Conservation (phyloP, 1,139 yeast species). For the Hansenula lynferdii region DNA sequence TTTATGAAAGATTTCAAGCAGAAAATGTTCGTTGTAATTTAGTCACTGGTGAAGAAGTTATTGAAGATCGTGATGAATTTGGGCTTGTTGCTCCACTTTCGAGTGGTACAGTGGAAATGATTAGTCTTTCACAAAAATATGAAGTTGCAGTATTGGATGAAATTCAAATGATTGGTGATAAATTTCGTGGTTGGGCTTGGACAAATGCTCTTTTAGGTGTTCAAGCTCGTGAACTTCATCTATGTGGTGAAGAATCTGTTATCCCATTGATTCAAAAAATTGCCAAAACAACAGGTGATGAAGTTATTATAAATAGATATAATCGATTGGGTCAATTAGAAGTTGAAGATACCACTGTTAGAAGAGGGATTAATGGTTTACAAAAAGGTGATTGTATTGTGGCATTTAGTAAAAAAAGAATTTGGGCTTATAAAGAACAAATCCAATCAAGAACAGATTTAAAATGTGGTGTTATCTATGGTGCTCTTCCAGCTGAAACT, state of each 20-base stretch:
- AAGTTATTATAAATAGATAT: constrained; percentile 60
- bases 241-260: constrained; percentile 90
- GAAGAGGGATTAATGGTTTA: constrained; percentile 31
- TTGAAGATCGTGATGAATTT: constrained; percentile 58
- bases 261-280: constrained; percentile 59
- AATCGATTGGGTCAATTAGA: constrained; percentile 69
- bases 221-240: constrained; percentile 77
- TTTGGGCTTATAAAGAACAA: constrained; percentile 57
- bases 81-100: constrained; percentile 73
- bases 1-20: constrained; percentile 71
- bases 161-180: constrained; percentile 90
- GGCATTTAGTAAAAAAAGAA: constrained; percentile 73
- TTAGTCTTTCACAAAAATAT: constrained; percentile 58
- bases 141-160: constrained; percentile 94
- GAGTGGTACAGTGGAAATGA: constrained; percentile 94
- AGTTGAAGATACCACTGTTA: constrained; percentile 41
- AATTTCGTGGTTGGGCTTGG: constrained; percentile 89
- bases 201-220: constrained; percentile 87
- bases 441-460: constrained; percentile 58
- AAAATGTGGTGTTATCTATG: constrained; percentile 88
- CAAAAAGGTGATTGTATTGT: constrained; percentile 84
- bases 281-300: constrained; percentile 73
- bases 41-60: constrained; percentile 90
- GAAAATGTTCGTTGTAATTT: constrained; percentile 73
- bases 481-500: constrained; percentile 95